Conservation (phyloP, 2,329 filamentous ascomycete species). For the Penicillium sp. region DNA sequence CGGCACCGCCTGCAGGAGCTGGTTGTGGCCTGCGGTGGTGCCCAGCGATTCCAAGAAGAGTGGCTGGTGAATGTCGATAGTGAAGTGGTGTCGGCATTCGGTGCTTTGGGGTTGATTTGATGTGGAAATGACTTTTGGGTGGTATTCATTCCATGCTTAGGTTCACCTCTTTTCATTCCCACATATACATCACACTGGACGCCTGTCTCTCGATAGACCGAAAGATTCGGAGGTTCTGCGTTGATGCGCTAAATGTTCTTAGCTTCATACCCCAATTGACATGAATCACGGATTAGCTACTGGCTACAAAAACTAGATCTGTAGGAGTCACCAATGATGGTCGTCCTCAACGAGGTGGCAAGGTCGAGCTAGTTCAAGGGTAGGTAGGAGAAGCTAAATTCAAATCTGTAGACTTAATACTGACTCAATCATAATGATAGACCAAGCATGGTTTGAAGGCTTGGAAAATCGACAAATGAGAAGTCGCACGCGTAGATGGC, state of each 20-base stretch:
- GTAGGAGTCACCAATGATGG: not conserved
- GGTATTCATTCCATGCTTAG: not conserved
- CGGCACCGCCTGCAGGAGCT: slow-evolving; percentile 45
- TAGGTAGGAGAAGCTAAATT: no score
- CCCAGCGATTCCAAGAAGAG: slow-evolving; percentile 47
- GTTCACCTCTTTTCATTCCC: not conserved
- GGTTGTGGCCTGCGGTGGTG: slow-evolving; percentile 46
- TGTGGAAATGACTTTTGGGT: not conserved
- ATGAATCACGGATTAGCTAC: not conserved
- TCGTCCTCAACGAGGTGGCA: not conserved
- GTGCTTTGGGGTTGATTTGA: slow-evolving; percentile 42
- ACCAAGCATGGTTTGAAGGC: no score
- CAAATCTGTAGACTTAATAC: no score
- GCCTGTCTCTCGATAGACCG: not conserved
- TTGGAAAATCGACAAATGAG: not conserved
- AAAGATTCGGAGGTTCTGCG: not conserved
- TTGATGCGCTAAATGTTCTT: not conserved
- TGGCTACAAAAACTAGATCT: not conserved
- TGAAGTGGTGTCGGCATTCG: slow-evolving; percentile 47
- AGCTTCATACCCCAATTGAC: slow-evolving; percentile 4
- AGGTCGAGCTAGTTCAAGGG: not conserved
- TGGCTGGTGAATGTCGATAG: slow-evolving; percentile 51
- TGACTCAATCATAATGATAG: no score
- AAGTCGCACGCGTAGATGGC: not conserved
- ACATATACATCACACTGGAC: not conserved